Evolutionary conservation across 805 yeast genomes (phyloP).

Genomic region (Candida boidinii): DNA sequence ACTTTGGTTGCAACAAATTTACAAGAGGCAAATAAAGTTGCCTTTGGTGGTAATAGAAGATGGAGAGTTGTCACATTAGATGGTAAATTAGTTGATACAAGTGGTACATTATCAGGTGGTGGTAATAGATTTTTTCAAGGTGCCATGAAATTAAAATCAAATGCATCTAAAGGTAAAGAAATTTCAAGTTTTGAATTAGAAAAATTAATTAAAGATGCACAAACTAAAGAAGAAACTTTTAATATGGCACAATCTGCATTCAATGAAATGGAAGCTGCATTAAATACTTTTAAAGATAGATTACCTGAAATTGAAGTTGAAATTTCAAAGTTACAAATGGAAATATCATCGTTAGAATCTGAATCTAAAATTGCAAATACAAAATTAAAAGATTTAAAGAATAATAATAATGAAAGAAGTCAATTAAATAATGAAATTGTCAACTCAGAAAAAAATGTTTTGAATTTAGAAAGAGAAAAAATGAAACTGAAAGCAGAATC

Average conservation of each 20-base stretch:
- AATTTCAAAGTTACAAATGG: slow-evolving; percentile 51
- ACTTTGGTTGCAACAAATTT: slow-evolving; percentile 80
- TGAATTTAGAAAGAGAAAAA: slow-evolving; percentile 17
- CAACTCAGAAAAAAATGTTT: slow-evolving; percentile 28
- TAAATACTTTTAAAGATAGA: slow-evolving; percentile 51
- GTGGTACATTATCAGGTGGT: slow-evolving; percentile 98
- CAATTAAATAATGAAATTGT: slow-evolving; percentile 9
- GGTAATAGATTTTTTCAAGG: slow-evolving; percentile 68
- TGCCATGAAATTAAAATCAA: slow-evolving; percentile 55
- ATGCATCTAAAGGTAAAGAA: slow-evolving; percentile 15
- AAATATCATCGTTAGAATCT: slow-evolving; percentile 48
- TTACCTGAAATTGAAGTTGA: slow-evolving; percentile 62
- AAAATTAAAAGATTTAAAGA: slow-evolving; percentile 30
- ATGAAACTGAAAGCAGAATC: slow-evolving; percentile 42
- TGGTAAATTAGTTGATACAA: slow-evolving; percentile 84
- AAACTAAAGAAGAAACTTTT: slow-evolving; percentile 44
- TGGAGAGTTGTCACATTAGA: slow-evolving; percentile 88
- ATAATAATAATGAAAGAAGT: slow-evolving; percentile 9
- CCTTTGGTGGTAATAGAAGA: slow-evolving; percentile 62
- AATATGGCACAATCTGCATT: slow-evolving; percentile 40
- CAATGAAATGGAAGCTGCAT: slow-evolving; percentile 49
- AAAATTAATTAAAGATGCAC: slow-evolving; percentile 42
- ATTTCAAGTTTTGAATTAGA: slow-evolving; percentile 50
- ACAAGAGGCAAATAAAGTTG: slow-evolving; percentile 77
- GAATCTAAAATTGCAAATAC: slow-evolving; percentile 42